Conservation (phyloP, 208 protist genomes). For the Trypanosoma cruzi region DNA sequence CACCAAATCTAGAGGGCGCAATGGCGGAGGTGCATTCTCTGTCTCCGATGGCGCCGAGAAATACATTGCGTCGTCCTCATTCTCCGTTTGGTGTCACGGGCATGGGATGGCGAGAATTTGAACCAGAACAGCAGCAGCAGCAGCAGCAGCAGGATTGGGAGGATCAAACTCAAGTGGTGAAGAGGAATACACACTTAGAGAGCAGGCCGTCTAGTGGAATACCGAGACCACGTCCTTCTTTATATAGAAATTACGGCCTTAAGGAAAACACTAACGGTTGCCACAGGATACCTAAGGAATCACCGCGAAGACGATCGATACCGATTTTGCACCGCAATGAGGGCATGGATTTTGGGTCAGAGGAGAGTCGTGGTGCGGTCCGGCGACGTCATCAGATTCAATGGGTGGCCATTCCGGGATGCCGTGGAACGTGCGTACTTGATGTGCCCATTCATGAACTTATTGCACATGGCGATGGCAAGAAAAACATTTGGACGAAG, state of each 20-base stretch:
- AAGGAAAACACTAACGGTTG: neutral
- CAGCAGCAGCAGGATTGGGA: neutral
- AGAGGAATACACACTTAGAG: neutral
- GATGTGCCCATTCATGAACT: constrained; percentile 68
- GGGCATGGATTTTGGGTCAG: neutral
- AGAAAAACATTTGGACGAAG: constrained; percentile 18
- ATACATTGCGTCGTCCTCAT: neutral
- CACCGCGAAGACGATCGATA: neutral
- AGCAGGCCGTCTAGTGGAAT: neutral
- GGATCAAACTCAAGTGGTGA: neutral
- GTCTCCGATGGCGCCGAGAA: too few relatives aligned
- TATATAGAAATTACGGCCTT: neutral
- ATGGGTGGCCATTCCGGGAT: constrained; percentile 55
- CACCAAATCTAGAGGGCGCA: constrained; percentile 69
- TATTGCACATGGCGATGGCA: constrained; percentile 30
- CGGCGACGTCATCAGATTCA: neutral
- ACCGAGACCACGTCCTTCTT: neutral
- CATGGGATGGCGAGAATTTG: neutral
- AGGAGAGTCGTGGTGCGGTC: neutral
- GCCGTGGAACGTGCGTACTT: constrained; percentile 72
- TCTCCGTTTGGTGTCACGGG: constrained; percentile 1
- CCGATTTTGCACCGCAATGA: neutral
- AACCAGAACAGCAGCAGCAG: neutral
- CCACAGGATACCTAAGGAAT: neutral
- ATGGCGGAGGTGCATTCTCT: constrained; percentile 70